A percentile compares a stretch with the other conserved stretches of the same genome.
Conservation (phyloP, 345 rosid genomes). For the Boechera retrofracta region DNA sequence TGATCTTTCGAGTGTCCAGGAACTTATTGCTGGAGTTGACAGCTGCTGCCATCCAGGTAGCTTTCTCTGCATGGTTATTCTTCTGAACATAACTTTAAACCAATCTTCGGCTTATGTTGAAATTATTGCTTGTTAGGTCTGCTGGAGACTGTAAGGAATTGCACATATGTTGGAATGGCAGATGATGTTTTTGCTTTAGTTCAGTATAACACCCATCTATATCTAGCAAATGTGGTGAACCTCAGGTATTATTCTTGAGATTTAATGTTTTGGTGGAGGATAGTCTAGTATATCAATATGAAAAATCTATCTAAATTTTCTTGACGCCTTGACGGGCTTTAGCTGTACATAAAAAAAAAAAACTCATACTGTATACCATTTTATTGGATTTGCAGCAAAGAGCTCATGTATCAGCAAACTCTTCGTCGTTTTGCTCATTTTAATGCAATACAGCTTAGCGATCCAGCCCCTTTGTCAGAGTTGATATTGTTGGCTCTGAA, state of each 20-base stretch:
- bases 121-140: slow-evolving; percentile 57
- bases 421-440: slow-evolving; percentile 86
- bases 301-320: slow-evolving; percentile 2
- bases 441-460: slow-evolving; percentile 84
- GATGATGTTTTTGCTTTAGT: slow-evolving; percentile 88
- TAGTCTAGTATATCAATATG: slow-evolving; percentile 6
- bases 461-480: slow-evolving; percentile 75
- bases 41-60: slow-evolving; percentile 72
- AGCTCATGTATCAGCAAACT: slow-evolving; percentile 97
- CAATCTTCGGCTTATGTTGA: slow-evolving; percentile 15
- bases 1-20: slow-evolving; percentile 90
- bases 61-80: slow-evolving; percentile 23
- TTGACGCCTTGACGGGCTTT: slow-evolving; percentile 7
- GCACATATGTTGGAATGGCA: slow-evolving; percentile 97
- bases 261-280: slow-evolving; percentile 5
- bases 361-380: not conserved
- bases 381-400: slow-evolving; percentile 68
- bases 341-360: slow-evolving; percentile 2
- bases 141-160: slow-evolving; percentile 71
- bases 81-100: slow-evolving; percentile 7
- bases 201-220: slow-evolving; percentile 85
- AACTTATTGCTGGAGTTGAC: slow-evolving; percentile 72
- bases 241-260: slow-evolving; percentile 61
- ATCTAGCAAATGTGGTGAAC: slow-evolving; percentile 87
- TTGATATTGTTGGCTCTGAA: slow-evolving; percentile 83